A percentile compares a stretch with the other conserved stretches of the same genome.
These are phyloP conservation scores for Immersiporthe knoxdaviesiana DNA, from an alignment of 2,329 filamentous ascomycete genomes.

Conservation along the genomic window DNA sequence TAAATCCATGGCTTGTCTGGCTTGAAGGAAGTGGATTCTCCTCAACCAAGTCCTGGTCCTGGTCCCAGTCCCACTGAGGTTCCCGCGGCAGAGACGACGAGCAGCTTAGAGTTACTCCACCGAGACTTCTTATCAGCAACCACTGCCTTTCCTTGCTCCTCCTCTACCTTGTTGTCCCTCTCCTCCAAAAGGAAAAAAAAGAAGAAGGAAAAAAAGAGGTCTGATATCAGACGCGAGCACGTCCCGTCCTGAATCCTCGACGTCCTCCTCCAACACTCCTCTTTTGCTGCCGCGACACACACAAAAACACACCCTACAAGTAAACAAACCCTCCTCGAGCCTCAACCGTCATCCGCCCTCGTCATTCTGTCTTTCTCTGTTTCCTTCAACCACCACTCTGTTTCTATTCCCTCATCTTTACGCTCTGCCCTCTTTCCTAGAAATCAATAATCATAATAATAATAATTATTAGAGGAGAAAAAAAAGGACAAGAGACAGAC, in stretches of 20 bases:
- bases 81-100: not conserved
- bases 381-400: not conserved
- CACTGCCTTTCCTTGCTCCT: not conserved
- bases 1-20: not conserved
- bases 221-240: not conserved
- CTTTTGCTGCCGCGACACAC: not conserved
- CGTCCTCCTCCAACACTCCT: not conserved
- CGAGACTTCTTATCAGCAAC: not conserved
- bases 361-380: not conserved
- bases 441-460: not conserved
- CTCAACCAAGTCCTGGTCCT: not conserved
- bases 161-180: not conserved
- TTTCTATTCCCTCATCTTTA: not conserved
- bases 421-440: not conserved
- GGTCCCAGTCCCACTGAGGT: not conserved
- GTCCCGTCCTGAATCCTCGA: not conserved
- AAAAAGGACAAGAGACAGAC: not conserved
- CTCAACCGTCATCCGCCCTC: not conserved
- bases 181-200: not conserved
- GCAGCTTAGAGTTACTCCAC: not conserved
- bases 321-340: not conserved
- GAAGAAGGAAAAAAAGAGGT: not conserved
- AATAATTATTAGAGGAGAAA: too few species aligned
- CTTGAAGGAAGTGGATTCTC: not conserved
- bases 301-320: too few species aligned